These are phyloP conservation scores for Ascodesmis nigricans DNA, from an alignment of 495 filamentous ascomycete genomes.

Conservation along the genomic window DNA sequence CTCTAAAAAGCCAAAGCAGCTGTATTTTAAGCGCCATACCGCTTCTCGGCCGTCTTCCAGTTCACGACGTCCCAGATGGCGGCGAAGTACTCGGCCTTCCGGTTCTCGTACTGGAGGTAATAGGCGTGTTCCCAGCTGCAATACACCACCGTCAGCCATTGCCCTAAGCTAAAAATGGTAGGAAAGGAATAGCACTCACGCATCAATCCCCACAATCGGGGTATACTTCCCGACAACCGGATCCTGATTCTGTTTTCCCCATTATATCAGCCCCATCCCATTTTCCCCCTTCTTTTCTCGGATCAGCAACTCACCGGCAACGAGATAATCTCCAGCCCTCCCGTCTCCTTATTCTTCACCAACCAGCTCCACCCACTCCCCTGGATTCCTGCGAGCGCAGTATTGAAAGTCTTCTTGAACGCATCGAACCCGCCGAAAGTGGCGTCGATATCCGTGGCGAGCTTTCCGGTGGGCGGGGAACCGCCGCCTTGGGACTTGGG, in stretches of 20 bases:
- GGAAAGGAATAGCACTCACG: constrained; percentile 21
- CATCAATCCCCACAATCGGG: constrained; percentile 82
- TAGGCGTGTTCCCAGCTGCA: constrained; percentile 65
- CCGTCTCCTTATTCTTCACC: constrained; percentile 74
- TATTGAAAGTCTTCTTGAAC: constrained; percentile 68
- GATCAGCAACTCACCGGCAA: constrained; percentile 29
- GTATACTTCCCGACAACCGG: constrained; percentile 70
- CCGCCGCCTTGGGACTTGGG: constrained; percentile 51
- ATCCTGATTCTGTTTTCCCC: constrained; percentile 52
- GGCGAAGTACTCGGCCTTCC: constrained; percentile 94
- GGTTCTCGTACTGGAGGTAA: constrained; percentile 90
- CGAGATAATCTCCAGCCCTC: constrained; percentile 52
- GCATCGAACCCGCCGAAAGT: constrained; percentile 54
- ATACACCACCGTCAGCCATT: background rate
- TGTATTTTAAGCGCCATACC: constrained; percentile 37
- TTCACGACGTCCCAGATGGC: constrained; percentile 96
- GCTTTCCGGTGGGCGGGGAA: constrained; percentile 38
- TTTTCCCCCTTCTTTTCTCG: background rate
- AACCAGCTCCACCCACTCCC: constrained; percentile 94
- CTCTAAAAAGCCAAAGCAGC: too few species aligned
- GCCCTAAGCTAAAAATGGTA: background rate
- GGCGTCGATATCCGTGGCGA: constrained; percentile 48
- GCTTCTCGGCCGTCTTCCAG: constrained; percentile 83
- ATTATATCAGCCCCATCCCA: background rate
- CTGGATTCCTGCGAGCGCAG: constrained; percentile 69